Percentiles rank a stretch among this genome's conserved stretches.
Evolutionary conservation across 441 rosid genomes (phyloP).

Genomic region (Mallotus japonicus): DNA sequence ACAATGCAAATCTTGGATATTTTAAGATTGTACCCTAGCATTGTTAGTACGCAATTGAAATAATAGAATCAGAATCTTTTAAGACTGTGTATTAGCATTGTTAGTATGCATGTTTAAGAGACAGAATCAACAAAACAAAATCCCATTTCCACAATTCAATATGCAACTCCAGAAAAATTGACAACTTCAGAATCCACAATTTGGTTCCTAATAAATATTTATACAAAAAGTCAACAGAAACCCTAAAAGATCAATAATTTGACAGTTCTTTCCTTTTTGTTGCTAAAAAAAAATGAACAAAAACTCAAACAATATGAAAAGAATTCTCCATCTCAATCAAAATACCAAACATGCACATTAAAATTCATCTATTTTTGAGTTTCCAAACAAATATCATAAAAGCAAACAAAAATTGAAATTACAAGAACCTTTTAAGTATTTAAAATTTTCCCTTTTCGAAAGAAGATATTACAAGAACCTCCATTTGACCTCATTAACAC

Average conservation of each 20-base stretch:
- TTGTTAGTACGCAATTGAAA: background rate
- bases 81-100: background rate
- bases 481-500: background rate
- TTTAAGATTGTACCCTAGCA: background rate
- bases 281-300: background rate
- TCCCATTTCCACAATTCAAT: too few species aligned
- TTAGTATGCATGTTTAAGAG: too few species aligned
- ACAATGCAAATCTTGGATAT: background rate
- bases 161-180: background rate
- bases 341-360: conserved; percentile 1
- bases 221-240: background rate
- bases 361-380: background rate
- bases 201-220: background rate
- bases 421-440: background rate
- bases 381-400: background rate
- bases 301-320: background rate
- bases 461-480: background rate
- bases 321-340: background rate
- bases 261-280: background rate
- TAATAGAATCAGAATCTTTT: background rate
- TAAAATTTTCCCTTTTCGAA: background rate
- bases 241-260: conserved; percentile 3
- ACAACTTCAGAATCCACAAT: background rate
- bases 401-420: background rate
- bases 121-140: too few species aligned